These are phyloP conservation scores for Pinus tabuliformis DNA, from an alignment of 75 land plant species.

Conservation along the genomic window DNA sequence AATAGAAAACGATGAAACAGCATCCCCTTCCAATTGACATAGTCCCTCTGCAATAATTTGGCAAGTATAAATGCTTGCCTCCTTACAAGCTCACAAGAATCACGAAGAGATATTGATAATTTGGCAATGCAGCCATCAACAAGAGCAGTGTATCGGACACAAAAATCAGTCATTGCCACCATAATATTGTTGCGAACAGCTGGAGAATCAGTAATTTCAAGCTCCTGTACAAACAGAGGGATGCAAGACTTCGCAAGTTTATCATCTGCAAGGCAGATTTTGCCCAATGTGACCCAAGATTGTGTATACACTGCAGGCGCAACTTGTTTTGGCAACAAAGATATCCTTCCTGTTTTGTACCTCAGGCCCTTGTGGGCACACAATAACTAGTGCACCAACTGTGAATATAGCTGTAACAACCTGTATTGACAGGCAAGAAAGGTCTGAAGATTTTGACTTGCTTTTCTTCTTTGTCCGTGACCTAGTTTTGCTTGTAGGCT, in stretches of 20 bases:
- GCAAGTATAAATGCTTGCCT: slow-evolving; percentile 18
- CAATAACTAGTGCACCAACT: slow-evolving; percentile 33
- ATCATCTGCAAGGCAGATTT: slow-evolving; percentile 7
- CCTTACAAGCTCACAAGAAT: slow-evolving; percentile 16
- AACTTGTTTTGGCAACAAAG: background rate
- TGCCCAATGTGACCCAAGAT: slow-evolving; percentile 84
- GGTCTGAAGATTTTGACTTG: slow-evolving; percentile 9
- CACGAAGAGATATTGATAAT: slow-evolving; percentile 70
- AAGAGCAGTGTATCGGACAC: slow-evolving; percentile 82
- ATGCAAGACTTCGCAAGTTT: slow-evolving; percentile 76
- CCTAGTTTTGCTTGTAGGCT: too few species aligned
- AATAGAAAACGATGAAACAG: slow-evolving; percentile 20
- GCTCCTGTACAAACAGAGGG: slow-evolving; percentile 73
- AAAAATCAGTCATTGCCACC: slow-evolving; percentile 73
- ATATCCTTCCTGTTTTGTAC: background rate
- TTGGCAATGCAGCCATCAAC: slow-evolving; percentile 44
- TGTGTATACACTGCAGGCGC: slow-evolving; percentile 29
- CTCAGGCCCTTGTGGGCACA: slow-evolving; percentile 15
- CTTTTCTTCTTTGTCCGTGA: background rate
- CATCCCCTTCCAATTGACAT: slow-evolving; percentile 93
- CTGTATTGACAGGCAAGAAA: slow-evolving; percentile 9
- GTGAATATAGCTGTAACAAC: slow-evolving; percentile 37
- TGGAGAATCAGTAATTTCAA: too few species aligned
- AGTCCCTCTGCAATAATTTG: slow-evolving; percentile 76
- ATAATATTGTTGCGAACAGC: too few species aligned